Evolutionary conservation across 345 rosid genomes (phyloP).

Genomic region (Schrenkiella parvula): DNA sequence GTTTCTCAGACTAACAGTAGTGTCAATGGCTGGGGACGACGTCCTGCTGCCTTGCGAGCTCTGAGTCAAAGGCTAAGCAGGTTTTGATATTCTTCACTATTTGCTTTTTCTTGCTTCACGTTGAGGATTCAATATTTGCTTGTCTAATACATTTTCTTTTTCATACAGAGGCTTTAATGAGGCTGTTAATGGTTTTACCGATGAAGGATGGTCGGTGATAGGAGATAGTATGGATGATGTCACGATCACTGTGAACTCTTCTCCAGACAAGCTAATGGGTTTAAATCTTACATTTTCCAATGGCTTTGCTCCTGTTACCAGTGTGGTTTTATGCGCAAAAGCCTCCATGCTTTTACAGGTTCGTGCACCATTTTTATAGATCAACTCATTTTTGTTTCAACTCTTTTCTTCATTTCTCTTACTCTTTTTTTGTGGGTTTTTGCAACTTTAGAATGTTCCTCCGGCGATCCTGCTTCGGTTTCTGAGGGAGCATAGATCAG

Average conservation of each 20-base stretch:
- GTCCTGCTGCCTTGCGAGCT: conserved; percentile 92
- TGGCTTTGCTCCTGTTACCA: conserved; percentile 85
- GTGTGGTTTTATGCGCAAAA: conserved; percentile 82
- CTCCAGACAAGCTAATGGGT: conserved; percentile 96
- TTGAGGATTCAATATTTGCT: neutral
- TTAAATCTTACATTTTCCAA: conserved; percentile 69
- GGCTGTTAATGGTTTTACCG: conserved; percentile 90
- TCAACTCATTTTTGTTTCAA: conserved; percentile 3
- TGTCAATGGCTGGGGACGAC: conserved; percentile 85
- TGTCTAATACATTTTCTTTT: conserved; percentile 19
- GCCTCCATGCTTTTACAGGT: conserved; percentile 99
- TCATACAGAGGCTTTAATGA: conserved; percentile 86
- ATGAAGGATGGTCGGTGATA: conserved; percentile 94
- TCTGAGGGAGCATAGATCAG: conserved; percentile 95
- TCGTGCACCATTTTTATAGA: neutral
- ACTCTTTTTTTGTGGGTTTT: neutral
- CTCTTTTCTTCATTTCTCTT: neutral
- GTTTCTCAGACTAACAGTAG: conserved; percentile 73
- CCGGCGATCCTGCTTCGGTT: conserved; percentile 96
- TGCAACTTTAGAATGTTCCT: conserved; percentile 72
- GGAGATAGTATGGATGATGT: conserved; percentile 98
- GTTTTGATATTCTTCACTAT: conserved; percentile 31
- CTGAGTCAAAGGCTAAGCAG: conserved; percentile 97
- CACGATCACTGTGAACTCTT: conserved; percentile 84
- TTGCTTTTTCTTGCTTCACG: neutral